Conservation (phyloP, 768 basidiomycete genomes). For the Lactarius hengduanensis region DNA sequence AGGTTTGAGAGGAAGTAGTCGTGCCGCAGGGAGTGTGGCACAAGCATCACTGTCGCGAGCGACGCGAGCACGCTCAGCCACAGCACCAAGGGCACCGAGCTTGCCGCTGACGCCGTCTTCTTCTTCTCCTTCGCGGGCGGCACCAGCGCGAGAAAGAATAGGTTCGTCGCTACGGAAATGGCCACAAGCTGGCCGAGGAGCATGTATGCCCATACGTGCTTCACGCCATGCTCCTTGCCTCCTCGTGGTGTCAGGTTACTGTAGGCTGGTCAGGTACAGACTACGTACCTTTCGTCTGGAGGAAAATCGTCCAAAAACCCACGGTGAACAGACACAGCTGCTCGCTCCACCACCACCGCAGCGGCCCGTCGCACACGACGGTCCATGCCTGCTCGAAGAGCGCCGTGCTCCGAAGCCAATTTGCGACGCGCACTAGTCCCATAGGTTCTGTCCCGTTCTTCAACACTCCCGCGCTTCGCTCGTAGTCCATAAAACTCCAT, state of each 20-base stretch:
- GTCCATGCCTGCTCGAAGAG: conserved; percentile 62
- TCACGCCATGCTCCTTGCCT: conserved; percentile 44
- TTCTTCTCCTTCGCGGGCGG: neutral
- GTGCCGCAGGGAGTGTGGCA: conserved; percentile 43
- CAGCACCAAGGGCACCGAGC: conserved; percentile 33
- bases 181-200: conserved; percentile 71
- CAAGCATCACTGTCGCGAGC: conserved; percentile 43
- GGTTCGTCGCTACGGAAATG: conserved; percentile 60
- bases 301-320: conserved; percentile 54
- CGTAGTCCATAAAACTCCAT: conserved; percentile 58
- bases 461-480: conserved; percentile 27
- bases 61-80: conserved; percentile 47
- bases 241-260: too few species aligned
- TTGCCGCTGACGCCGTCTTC: neutral
- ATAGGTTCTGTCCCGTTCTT: conserved; percentile 14
- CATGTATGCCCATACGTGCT: conserved; percentile 65
- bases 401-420: conserved; percentile 53
- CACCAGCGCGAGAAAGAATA: conserved; percentile 55
- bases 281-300: conserved; percentile 50
- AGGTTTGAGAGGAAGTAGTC: conserved; percentile 56
- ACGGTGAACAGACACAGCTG: conserved; percentile 61
- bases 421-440: conserved; percentile 39
- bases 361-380: conserved; percentile 38
- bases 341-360: conserved; percentile 72
- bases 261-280: neutral